Conservation (phyloP, 495 filamentous ascomycete species). For the Trichodelitschia bisporula region DNA sequence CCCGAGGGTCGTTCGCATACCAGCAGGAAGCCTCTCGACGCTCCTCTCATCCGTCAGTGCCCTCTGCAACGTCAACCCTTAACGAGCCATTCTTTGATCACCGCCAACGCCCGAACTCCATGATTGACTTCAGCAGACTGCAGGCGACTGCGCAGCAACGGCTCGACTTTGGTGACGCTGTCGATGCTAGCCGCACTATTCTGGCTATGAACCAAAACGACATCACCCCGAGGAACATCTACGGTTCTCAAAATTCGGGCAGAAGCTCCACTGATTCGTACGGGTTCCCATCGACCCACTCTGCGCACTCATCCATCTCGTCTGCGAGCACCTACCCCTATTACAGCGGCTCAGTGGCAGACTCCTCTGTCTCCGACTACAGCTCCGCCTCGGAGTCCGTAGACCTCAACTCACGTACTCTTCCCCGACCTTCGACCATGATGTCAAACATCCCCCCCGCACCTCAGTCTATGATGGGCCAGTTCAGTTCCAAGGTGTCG, state of each 20-base stretch:
- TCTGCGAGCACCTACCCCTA: constrained; percentile 42
- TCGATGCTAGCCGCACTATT: constrained; percentile 79
- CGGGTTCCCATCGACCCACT: constrained; percentile 78
- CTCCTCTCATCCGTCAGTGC: constrained; percentile 76
- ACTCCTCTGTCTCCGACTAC: constrained; percentile 88
- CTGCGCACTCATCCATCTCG: constrained; percentile 84
- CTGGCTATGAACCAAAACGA: constrained; percentile 71
- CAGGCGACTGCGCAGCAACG: constrained; percentile 29
- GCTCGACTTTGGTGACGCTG: constrained; percentile 51
- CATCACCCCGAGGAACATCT: constrained; percentile 71
- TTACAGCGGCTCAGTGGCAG: constrained; percentile 51
- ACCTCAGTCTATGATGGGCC: constrained; percentile 93
- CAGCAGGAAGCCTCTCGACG: constrained; percentile 42
- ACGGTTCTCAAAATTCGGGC: constrained; percentile 34
- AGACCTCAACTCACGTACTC: constrained; percentile 53
- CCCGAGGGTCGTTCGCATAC: constrained; percentile 30
- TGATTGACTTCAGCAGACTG: constrained; percentile 39
- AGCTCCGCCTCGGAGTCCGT: constrained; percentile 74
- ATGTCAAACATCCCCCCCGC: constrained; percentile 41
- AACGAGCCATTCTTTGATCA: constrained; percentile 20
- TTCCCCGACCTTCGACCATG: constrained; percentile 53
- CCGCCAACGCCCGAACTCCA: constrained; percentile 25
- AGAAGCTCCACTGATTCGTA: constrained; percentile 72
- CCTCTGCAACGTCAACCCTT: constrained; percentile 24
- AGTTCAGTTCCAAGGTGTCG: constrained; percentile 92